Percentiles rank a stretch among this genome's conserved stretches.
These are phyloP conservation scores for Lactifluus rugatus DNA, from an alignment of 768 basidiomycete species.

Conservation along the genomic window DNA sequence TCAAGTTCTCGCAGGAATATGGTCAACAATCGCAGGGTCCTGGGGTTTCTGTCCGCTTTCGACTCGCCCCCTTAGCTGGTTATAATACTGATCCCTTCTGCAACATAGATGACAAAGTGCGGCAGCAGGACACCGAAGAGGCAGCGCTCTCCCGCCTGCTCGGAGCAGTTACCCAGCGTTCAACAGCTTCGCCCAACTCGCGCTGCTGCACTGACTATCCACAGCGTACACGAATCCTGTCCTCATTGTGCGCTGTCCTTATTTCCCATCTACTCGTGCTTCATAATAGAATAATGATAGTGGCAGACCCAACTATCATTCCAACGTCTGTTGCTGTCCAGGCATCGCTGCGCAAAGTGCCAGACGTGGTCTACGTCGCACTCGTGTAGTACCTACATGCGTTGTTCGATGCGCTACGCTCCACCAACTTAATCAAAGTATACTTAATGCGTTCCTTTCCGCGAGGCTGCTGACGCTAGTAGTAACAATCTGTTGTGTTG, in stretches of 20 bases:
- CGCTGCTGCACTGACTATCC: slow-evolving; percentile 86
- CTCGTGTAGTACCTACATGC: slow-evolving; percentile 48
- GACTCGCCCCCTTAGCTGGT: not conserved
- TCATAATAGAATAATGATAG: not conserved
- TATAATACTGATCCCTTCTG: not conserved
- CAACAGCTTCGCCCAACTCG: slow-evolving; percentile 58
- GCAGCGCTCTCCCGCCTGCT: slow-evolving; percentile 56
- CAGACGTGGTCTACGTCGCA: slow-evolving; percentile 61
- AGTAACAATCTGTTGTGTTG: no score
- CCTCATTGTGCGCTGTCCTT: slow-evolving; percentile 49
- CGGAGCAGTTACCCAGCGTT: slow-evolving; percentile 54
- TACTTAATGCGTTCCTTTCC: slow-evolving; percentile 6
- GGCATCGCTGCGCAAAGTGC: slow-evolving; percentile 87
- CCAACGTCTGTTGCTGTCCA: slow-evolving; percentile 76
- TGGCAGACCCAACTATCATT: slow-evolving; percentile 75
- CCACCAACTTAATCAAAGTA: slow-evolving; percentile 68
- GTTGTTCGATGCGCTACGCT: slow-evolving; percentile 50
- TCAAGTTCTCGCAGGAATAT: slow-evolving; percentile 65
- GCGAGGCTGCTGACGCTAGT: not conserved
- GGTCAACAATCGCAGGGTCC: slow-evolving; percentile 46
- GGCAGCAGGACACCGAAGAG: slow-evolving; percentile 59
- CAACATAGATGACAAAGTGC: slow-evolving; percentile 61
- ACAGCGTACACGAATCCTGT: slow-evolving; percentile 75
- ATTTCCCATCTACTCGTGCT: not conserved
- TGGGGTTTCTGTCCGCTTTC: slow-evolving; percentile 54